Percentiles rank a stretch among this genome's conserved stretches.
Conservation (phyloP, 2,329 filamentous ascomycete genomes). For the Cordyceps tenuipes region DNA sequence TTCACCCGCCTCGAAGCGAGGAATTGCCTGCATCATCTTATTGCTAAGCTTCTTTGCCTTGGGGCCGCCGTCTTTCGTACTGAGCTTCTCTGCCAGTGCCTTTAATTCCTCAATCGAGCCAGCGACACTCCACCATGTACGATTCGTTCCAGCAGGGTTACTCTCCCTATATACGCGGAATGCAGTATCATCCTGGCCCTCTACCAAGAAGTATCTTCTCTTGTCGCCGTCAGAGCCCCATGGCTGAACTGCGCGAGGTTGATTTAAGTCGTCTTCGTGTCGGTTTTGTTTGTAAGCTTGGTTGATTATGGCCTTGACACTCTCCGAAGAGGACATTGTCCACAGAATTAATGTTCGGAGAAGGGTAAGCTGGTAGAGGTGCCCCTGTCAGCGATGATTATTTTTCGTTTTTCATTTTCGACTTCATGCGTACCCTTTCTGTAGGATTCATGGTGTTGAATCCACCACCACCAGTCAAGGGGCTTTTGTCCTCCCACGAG, state of each 20-base stretch:
- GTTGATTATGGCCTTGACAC: conserved; percentile 71
- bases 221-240: conserved; percentile 89
- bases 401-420: not conserved
- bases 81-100: conserved; percentile 65
- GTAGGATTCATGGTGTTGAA: conserved; percentile 77
- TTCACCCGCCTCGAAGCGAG: conserved; percentile 87
- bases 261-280: conserved; percentile 71
- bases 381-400: conserved; percentile 11
- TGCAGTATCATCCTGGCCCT: conserved; percentile 86
- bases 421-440: conserved; percentile 57
- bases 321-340: conserved; percentile 82
- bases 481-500: conserved; percentile 76
- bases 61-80: conserved; percentile 67
- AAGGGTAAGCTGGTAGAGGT: conserved; percentile 58
- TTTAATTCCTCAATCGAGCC: conserved; percentile 82
- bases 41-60: conserved; percentile 71
- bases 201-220: conserved; percentile 86
- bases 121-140: conserved; percentile 89
- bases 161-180: conserved; percentile 94
- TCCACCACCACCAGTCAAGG: conserved; percentile 67
- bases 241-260: conserved; percentile 79
- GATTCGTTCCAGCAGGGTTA: conserved; percentile 66
- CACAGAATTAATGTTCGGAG: conserved; percentile 79
- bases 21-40: conserved; percentile 70
- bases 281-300: conserved; percentile 82